Evolutionary conservation across 192 early-diverging fungal species (phyloP), one percentile per base, ranked within the genome.

Genomic region (Entomortierella beljakovae): DNA sequence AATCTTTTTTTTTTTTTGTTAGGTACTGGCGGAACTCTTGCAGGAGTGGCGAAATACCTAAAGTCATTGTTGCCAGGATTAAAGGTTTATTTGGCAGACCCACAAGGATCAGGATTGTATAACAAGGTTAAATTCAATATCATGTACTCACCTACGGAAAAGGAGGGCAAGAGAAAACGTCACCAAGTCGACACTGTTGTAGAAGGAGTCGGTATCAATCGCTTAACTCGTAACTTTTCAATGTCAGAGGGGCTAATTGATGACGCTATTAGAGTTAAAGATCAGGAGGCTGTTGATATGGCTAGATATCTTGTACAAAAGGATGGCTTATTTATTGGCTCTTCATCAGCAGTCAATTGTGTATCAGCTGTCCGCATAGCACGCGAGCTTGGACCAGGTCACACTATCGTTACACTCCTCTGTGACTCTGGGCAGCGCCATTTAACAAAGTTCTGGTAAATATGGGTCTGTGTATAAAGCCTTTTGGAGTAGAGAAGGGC

Each of bases 101-200:
- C 97, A 16, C 90, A 90, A 60, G 97, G 97, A 20, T 97, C 96
- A 0, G 96, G 96, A 6, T 71, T 99, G 43, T 96, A 90, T 68
- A 90, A 97, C 85, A 94, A 93, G 60, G 90, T 99, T 77, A 94
- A 94, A 70, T 91, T 95, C 80, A 91, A 91, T 51, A 88, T 96
- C 69, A 92, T 99, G 94, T 99, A 95, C 83, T 85, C 95, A 6
- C 86, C 88, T 1, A 89, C 86, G 1, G 97, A 99, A 71, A 87
- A 90, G 37, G 98, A 99, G 71, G 98, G 98, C 10, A 93, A 88
- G 8, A 81, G 98, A 28, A 86, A 87, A 51, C 90, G 98, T 9
- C 96, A 99, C 81, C 98, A 99, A 73, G 94, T 98, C n/a, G 98
- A 99, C 70, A 93, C 98, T 32, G 88, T 99, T 28, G 95, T 99